These are phyloP conservation scores for Triticum dicoccoides DNA, from an alignment of 176 grass and related monocot genomes.

Conservation along the genomic window DNA sequence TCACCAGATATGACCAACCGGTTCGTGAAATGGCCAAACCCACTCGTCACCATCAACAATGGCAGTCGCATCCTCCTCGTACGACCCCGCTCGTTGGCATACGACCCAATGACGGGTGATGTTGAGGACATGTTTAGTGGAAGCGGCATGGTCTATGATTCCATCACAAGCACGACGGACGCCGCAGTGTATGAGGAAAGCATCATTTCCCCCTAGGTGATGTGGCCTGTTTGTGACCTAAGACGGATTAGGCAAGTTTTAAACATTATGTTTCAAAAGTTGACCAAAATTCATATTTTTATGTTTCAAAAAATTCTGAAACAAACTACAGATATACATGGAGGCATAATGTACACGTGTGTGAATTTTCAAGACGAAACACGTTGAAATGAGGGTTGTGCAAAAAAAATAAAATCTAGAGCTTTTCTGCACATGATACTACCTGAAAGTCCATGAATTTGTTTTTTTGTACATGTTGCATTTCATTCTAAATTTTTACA, in stretches of 20 bases:
- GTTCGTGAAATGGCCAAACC: background rate
- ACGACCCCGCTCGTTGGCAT: background rate
- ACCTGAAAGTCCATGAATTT: too few species aligned
- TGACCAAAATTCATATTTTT: too few species aligned
- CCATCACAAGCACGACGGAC: background rate
- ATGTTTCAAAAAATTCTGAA: too few species aligned
- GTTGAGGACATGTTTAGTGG: background rate
- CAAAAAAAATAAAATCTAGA: too few species aligned
- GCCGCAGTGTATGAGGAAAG: background rate
- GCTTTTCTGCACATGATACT: too few species aligned
- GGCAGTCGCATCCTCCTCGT: background rate
- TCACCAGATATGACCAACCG: background rate
- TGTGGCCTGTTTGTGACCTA: background rate
- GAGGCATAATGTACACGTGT: too few species aligned
- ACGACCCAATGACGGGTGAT: background rate
- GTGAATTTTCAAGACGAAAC: too few species aligned
- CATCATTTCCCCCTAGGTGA: background rate
- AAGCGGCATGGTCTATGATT: background rate
- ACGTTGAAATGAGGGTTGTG: too few species aligned
- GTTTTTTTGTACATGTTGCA: too few species aligned
- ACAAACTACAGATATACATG: too few species aligned
- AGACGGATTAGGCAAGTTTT: background rate
- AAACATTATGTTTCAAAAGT: too few species aligned
- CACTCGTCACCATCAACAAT: background rate
- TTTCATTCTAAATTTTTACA: too few species aligned